Base-by-base conservation (phyloP, 768 basidiomycete species). In the Dendrothele bispora region DNA sequence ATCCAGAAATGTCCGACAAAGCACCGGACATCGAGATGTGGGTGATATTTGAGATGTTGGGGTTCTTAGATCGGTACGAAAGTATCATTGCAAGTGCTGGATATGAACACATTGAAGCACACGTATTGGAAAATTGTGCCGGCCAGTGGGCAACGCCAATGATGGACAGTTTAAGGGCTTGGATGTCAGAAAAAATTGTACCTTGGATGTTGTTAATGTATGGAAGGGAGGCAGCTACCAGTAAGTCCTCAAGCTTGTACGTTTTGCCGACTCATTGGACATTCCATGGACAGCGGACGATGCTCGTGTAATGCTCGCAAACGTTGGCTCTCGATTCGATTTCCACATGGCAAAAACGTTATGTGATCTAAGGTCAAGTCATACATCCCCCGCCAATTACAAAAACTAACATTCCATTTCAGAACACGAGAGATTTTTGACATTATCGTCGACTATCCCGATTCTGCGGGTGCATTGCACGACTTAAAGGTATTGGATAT, bases 361-460 rank as follows among this genome's bases (percentile, higher is more conserved):
- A 21, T 91, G 88, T 60, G 89, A 94, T 62, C 68, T 95, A 43
- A 73, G 93, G 92, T n/a, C n/a, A n/a, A n/a, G n/a, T n/a, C n/a
- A n/a, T 91, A 47, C 29, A 77, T 61, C 10, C 24, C 7, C 18
- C 20, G n/a, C 39, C 21, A n/a, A n/a, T 45, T 15, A 15, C 12
- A n/a, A 29, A 49, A 21, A 44, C 29, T 53, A 28, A 24, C 43
- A 29, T 18, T 29, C 44, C 17, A 7, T 30, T 15, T 34, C 51
- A 86, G 84, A 27, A 86, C 82, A 49, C 75, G 71, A 40, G 95
- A 98, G 63, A 86, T 98, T 17, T 98, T 97, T 60, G 92, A 95
- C 55, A 97, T 98, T 47, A 95, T 98, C 49, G 84, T 98, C 46
- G 91, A 95, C 58, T 95, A 83, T 56, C 94, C 95, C 0, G 89